These are phyloP conservation scores for Talaromyces sp. DNA, from an alignment of 2,329 filamentous ascomycete genomes.

Conservation along the genomic window DNA sequence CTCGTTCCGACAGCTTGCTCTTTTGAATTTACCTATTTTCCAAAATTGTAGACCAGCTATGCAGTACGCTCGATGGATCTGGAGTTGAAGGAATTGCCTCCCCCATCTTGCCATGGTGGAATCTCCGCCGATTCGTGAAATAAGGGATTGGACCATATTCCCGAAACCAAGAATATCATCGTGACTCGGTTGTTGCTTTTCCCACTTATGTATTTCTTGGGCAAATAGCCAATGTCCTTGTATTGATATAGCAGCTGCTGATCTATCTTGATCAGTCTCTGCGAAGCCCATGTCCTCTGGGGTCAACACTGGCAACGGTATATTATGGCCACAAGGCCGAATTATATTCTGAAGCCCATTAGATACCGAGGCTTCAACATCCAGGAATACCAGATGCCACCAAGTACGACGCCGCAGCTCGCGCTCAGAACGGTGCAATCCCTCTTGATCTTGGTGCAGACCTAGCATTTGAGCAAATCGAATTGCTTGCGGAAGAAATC, in stretches of 20 bases:
- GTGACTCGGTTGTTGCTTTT: background rate
- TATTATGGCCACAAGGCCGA: background rate
- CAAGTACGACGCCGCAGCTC: background rate
- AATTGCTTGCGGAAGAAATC: background rate
- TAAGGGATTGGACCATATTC: background rate
- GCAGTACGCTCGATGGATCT: background rate
- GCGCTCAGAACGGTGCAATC: background rate
- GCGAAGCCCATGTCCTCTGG: background rate
- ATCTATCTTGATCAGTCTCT: background rate
- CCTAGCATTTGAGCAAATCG: background rate
- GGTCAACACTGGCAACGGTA: background rate
- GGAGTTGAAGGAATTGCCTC: background rate
- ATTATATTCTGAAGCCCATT: background rate
- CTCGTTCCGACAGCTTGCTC: background rate
- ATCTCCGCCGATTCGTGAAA: background rate
- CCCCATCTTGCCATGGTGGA: background rate
- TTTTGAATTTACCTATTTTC: background rate
- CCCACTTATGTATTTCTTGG: background rate
- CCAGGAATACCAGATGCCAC: background rate
- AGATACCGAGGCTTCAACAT: background rate
- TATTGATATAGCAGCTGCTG: background rate
- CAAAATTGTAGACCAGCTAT: background rate
- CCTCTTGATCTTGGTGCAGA: background rate
- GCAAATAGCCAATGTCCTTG: background rate
- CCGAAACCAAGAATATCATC: background rate